Evolutionary conservation across 1,284 basidiomycete species (phyloP), one percentile per base, ranked within the genome.

Genomic region (Schizopora paradoxa): DNA sequence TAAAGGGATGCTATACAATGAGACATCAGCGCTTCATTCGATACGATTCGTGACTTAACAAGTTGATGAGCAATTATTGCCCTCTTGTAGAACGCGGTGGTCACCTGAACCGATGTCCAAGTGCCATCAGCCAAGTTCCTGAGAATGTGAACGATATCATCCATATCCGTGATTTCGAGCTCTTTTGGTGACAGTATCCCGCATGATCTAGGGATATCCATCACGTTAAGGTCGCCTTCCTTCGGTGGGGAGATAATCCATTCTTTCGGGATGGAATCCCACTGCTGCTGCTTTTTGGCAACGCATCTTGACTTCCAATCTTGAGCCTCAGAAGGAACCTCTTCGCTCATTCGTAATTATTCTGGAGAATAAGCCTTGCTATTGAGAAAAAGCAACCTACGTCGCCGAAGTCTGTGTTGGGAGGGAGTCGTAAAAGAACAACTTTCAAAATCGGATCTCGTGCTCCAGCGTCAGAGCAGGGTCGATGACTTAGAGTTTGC

Each of bases 1-100:
- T 11, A 44, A 6, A 49, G 44, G 23, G 38, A 35, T 33, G 51
- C 39, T 21, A 42, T 36, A 1, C 13, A 19, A n/a, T 31, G 14
- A 46, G 44, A 21, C 48, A 55, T 7, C 51, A 42, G 45, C 49
- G 56, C 39, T 40, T 29, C 18, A 23, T 23, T 28, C n/a, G 19
- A 23, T 18, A 55, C 37, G 35, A 6, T 23, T 2, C 4, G 28
- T 5, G 18, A 48, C 27, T 13, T 33, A 43, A 79, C 79, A 5
- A 79, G 57, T 55, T 82, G 80, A 33, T 82, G 79, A 8, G 79
- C 77, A 11, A 81, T 54, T 21, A 76, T 69, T 0, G 79, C 76
- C 1, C 78, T 60, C 60, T 81, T 80, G 61, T 72, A 77, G 58
- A 74, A 80, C 0, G 78, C 74, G 2, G 67, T 71, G 0, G 73